phyloP scores from a whole-genome alignment of 1,284 basidiomycete genomes.

The Cryptococcus sp. region DNA sequence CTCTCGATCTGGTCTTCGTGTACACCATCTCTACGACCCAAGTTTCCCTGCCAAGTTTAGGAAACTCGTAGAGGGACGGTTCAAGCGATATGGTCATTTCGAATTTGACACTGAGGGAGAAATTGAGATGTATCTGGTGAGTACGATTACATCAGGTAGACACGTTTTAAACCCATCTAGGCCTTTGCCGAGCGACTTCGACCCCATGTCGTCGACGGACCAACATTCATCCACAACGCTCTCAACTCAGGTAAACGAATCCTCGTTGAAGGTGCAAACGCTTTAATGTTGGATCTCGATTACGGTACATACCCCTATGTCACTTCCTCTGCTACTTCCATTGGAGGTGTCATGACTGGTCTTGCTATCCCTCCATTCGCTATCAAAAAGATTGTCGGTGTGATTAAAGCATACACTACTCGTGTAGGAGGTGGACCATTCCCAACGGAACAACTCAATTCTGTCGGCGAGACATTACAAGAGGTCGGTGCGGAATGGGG shows the following conservation, averaged over 20 bases:
- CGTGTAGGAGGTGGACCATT: slow-evolving; percentile 96
- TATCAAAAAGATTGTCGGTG: slow-evolving; percentile 82
- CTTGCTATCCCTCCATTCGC: slow-evolving; percentile 86
- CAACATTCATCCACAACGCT: slow-evolving; percentile 78
- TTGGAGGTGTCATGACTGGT: slow-evolving; percentile 92
- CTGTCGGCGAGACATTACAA: slow-evolving; percentile 80
- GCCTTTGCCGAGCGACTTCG: slow-evolving; percentile 76
- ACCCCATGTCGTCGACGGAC: slow-evolving; percentile 80
- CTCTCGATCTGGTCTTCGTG: slow-evolving; percentile 87
- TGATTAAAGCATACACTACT: slow-evolving; percentile 96
- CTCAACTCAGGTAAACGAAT: slow-evolving; percentile 70
- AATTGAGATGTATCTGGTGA: slow-evolving; percentile 82
- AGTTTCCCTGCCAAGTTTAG: slow-evolving; percentile 89
- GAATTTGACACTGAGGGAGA: slow-evolving; percentile 98
- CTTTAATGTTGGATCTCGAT: slow-evolving; percentile 96
- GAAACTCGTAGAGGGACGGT: slow-evolving; percentile 90
- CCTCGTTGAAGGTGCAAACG: slow-evolving; percentile 95
- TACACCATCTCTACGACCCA: slow-evolving; percentile 93
- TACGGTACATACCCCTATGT: slow-evolving; percentile 98
- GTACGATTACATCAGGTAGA: slow-evolving; percentile 5
- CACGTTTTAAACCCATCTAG: slow-evolving; percentile 45
- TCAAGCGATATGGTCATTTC: slow-evolving; percentile 97
- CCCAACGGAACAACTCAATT: slow-evolving; percentile 90
- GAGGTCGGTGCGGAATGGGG: slow-evolving; percentile 92
- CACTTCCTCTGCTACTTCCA: slow-evolving; percentile 85